Percentiles rank a stretch among this genome's conserved stretches.
Evolutionary conservation across 2,329 filamentous ascomycete genomes (phyloP).

Genomic region (Epichloe baconii): DNA sequence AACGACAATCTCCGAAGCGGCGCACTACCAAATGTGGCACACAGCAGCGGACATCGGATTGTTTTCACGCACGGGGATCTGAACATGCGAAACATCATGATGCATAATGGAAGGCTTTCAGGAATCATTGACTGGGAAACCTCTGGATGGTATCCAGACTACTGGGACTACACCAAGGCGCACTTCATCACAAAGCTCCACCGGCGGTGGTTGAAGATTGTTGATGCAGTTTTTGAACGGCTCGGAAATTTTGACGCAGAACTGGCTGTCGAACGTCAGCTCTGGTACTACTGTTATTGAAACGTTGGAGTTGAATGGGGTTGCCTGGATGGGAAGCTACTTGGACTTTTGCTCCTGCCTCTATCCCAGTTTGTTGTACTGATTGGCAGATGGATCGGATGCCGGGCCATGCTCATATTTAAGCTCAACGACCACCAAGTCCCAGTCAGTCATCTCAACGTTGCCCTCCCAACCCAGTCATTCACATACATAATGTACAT

Average conservation of each 20-base stretch:
- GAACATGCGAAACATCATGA: constrained; percentile 16
- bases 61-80: constrained; percentile 32
- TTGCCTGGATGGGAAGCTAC: too few species aligned
- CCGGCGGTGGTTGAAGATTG: constrained; percentile 6
- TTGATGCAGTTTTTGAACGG: background rate
- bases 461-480: too few species aligned
- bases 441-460: too few species aligned
- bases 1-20: background rate
- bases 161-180: constrained; percentile 14
- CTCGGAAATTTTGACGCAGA: constrained; percentile 1
- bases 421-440: too few species aligned
- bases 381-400: too few species aligned
- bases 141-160: constrained; percentile 12
- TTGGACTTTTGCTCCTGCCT: too few species aligned
- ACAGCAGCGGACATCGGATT: constrained; percentile 3
- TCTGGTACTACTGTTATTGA: background rate
- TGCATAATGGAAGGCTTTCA: constrained; percentile 14
- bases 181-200: constrained; percentile 7
- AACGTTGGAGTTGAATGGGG: too few species aligned
- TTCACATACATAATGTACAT: too few species aligned
- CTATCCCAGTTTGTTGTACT: too few species aligned
- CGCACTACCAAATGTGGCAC: background rate
- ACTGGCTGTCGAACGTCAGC: background rate
- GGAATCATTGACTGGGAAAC: constrained; percentile 17
- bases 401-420: too few species aligned